phyloP scores from a whole-genome alignment of 2,329 filamentous ascomycete genomes.

The Chrysoporthe cubensis region DNA sequence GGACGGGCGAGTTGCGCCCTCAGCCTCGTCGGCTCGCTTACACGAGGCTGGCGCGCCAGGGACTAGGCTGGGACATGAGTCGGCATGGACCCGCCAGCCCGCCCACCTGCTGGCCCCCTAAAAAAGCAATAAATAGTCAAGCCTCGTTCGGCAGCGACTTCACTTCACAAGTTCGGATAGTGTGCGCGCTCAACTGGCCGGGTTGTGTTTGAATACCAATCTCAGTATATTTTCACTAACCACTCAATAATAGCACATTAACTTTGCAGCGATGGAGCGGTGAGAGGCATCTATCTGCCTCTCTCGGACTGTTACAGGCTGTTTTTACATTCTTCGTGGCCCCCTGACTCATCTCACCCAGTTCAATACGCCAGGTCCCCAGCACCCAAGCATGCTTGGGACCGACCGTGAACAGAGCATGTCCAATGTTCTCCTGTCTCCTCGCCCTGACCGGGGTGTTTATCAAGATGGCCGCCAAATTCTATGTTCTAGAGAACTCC shows the following conservation, averaged over 20 bases:
- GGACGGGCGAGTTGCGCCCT: background rate
- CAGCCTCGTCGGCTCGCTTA: constrained; percentile 11
- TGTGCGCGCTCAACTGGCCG: too few relatives aligned
- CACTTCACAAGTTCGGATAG: too few relatives aligned
- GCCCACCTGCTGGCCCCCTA: too few relatives aligned
- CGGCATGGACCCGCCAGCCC: too few relatives aligned
- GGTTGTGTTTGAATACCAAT: too few relatives aligned
- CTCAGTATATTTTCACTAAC: too few relatives aligned
- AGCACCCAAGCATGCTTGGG: background rate
- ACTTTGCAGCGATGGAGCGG: background rate
- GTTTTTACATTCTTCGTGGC: too few relatives aligned
- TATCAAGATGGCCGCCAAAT: background rate
- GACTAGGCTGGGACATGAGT: background rate
- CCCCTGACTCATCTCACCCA: too few relatives aligned
- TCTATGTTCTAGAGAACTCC: constrained; percentile 11
- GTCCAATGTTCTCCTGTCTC: background rate
- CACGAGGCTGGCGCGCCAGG: constrained; percentile 9
- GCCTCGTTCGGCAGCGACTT: too few relatives aligned
- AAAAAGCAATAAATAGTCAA: too few relatives aligned
- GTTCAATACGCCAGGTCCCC: background rate
- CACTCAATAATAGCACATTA: background rate
- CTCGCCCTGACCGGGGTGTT: background rate
- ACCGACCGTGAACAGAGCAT: background rate
- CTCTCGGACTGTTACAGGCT: too few relatives aligned
- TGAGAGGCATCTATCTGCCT: too few relatives aligned